Conservation (phyloP, 2,329 filamentous ascomycete species). For the Alternaria gaisen region DNA sequence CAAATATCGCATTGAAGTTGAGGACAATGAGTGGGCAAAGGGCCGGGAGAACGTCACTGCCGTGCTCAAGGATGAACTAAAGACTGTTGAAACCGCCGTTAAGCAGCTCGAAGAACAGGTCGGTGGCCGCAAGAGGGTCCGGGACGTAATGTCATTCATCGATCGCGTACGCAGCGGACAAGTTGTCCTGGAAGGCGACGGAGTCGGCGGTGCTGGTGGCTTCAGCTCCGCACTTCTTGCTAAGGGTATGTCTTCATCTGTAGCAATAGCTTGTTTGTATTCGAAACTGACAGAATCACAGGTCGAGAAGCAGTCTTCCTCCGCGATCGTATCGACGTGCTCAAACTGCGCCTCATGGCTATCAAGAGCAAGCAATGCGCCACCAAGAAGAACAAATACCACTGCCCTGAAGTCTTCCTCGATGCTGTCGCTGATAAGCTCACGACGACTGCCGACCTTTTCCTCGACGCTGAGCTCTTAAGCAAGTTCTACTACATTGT, state of each 20-base stretch:
- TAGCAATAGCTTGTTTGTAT: too few species aligned
- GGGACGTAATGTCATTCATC: conserved; percentile 89
- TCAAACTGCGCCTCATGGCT: conserved; percentile 88
- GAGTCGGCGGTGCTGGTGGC: conserved; percentile 84
- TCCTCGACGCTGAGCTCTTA: conserved; percentile 95
- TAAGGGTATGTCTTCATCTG: conserved; percentile 67
- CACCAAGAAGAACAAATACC: conserved; percentile 86
- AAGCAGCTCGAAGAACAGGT: conserved; percentile 78
- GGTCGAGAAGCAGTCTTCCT: conserved; percentile 94
- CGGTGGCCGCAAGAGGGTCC: conserved; percentile 83
- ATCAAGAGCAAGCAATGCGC: conserved; percentile 91
- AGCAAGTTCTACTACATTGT: conserved; percentile 95
- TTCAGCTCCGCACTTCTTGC: conserved; percentile 88
- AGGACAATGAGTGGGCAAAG: conserved; percentile 85
- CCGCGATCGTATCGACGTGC: conserved; percentile 85
- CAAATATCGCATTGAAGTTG: conserved; percentile 97
- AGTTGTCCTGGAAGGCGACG: conserved; percentile 83
- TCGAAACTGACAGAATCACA: conserved; percentile 49
- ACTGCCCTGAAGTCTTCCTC: conserved; percentile 97
- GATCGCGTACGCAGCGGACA: conserved; percentile 90
- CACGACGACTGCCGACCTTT: conserved; percentile 92
- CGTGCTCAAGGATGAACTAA: conserved; percentile 86
- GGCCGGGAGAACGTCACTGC: conserved; percentile 83
- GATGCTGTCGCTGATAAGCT: conserved; percentile 96
- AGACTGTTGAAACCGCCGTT: conserved; percentile 81